These are phyloP conservation scores for Limnanthes douglasii DNA, from an alignment of 345 rosid genomes.

Conservation along the genomic window DNA sequence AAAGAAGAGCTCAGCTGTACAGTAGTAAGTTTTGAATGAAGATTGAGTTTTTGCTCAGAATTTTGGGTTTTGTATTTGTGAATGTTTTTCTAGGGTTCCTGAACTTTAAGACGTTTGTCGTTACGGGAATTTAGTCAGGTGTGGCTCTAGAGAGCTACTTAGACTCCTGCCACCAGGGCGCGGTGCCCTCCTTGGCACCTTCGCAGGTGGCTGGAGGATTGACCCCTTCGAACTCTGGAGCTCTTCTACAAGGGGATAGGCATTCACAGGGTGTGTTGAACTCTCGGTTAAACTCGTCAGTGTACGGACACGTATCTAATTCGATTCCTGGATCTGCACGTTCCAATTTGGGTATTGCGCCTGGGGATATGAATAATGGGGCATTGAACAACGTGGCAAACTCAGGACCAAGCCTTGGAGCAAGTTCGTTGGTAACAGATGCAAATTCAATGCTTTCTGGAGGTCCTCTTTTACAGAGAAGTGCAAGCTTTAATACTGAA, in stretches of 20 bases:
- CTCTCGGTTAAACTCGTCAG: conserved; percentile 71
- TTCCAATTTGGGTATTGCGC: conserved; percentile 55
- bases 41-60: too few species aligned
- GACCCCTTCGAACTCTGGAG: conserved; percentile 86
- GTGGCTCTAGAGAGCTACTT: too few species aligned
- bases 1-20: too few species aligned
- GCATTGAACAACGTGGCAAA: conserved; percentile 72
- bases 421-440: conserved; percentile 90
- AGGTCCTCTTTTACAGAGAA: conserved; percentile 78
- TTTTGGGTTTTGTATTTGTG: too few species aligned
- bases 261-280: conserved; percentile 79
- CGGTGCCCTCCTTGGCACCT: conserved; percentile 67
- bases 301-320: conserved; percentile 65
- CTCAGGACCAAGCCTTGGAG: conserved; percentile 88
- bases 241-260: conserved; percentile 93
- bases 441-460: conserved; percentile 90
- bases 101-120: too few species aligned
- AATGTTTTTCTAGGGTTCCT: too few species aligned
- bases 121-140: too few species aligned
- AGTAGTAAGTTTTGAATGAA: too few species aligned
- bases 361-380: conserved; percentile 72
- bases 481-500: conserved; percentile 88
- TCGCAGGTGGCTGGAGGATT: conserved; percentile 67
- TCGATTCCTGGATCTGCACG: conserved; percentile 69
- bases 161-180: too few species aligned